Evolutionary conservation across 1,284 basidiomycete genomes (phyloP).

Genomic region (Cutaneotrichosporon arboriforme): DNA sequence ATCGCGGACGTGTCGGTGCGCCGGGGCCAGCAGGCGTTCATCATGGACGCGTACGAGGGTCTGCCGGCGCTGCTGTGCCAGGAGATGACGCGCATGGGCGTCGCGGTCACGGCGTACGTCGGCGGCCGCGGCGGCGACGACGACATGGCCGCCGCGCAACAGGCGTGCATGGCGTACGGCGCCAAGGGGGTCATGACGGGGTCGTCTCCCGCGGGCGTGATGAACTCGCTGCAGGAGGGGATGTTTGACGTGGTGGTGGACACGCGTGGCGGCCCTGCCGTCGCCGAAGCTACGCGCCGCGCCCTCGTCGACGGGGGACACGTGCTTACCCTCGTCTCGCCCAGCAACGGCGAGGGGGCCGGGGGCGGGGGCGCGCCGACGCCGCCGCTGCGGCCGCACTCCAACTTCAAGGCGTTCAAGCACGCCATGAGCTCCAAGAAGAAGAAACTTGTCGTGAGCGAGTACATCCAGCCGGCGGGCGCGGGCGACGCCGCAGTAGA

Average conservation of each 20-base stretch:
- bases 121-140: conserved; percentile 34
- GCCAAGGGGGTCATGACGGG: conserved; percentile 43
- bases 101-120: conserved; percentile 42
- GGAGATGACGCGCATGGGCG: conserved; percentile 54
- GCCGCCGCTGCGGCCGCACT: too few relatives aligned
- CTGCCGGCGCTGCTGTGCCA: conserved; percentile 68
- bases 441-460: neutral
- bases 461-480: conserved; percentile 34
- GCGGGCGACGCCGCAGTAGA: conserved; percentile 45
- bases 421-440: neutral
- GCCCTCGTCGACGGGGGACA: conserved; percentile 53
- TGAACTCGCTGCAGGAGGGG: conserved; percentile 38
- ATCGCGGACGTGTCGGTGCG: conserved; percentile 53
- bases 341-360: neutral
- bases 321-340: conserved; percentile 6
- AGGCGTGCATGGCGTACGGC: conserved; percentile 35
- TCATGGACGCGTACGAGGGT: conserved; percentile 70
- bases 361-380: neutral
- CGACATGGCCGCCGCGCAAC: conserved; percentile 18
- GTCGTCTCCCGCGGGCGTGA: conserved; percentile 30
- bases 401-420: neutral
- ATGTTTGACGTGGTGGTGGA: conserved; percentile 72
- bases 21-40: conserved; percentile 54
- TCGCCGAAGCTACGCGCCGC: conserved; percentile 65
- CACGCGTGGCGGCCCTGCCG: conserved; percentile 66